Percentiles rank a stretch among this genome's conserved stretches.
Evolutionary conservation across 2,329 filamentous ascomycete genomes (phyloP).

Genomic region (Cadophora gregata): DNA sequence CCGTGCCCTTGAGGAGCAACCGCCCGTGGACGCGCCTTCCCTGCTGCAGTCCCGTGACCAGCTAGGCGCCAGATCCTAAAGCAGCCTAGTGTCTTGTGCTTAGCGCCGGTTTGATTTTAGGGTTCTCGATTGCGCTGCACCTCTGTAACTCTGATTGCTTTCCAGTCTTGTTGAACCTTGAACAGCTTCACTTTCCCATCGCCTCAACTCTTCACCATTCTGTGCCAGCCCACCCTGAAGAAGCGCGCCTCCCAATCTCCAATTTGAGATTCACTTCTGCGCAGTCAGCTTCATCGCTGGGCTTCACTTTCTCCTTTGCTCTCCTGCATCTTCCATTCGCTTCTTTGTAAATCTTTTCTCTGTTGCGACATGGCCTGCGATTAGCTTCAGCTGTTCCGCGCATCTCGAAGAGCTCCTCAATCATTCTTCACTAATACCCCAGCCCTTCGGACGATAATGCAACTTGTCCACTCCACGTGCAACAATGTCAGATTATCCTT

Average conservation of each 20-base stretch:
- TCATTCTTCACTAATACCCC: slow-evolving; percentile 30
- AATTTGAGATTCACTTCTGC: slow-evolving; percentile 22
- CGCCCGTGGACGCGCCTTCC: slow-evolving; percentile 3
- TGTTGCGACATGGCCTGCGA: slow-evolving; percentile 37
- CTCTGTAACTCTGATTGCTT: not conserved
- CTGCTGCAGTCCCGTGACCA: not conserved
- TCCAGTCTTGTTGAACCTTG: not conserved
- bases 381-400: slow-evolving; percentile 31
- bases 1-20: not conserved
- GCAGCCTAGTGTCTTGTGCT: not conserved
- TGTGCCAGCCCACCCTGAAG: not conserved
- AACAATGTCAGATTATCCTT: slow-evolving; percentile 55
- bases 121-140: not conserved
- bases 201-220: slow-evolving; percentile 12
- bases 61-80: not conserved
- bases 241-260: slow-evolving; percentile 24
- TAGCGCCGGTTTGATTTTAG: not conserved
- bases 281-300: slow-evolving; percentile 4
- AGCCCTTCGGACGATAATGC: slow-evolving; percentile 32
- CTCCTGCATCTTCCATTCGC: slow-evolving; percentile 9
- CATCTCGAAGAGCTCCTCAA: slow-evolving; percentile 27
- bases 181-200: slow-evolving; percentile 16
- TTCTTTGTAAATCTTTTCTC: slow-evolving; percentile 31
- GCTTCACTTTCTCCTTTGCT: slow-evolving; percentile 14
- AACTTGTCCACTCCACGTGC: slow-evolving; percentile 23